These are phyloP conservation scores for Bidens hawaiensis DNA, from an alignment of 140 eudicot species.

Conservation along the genomic window DNA sequence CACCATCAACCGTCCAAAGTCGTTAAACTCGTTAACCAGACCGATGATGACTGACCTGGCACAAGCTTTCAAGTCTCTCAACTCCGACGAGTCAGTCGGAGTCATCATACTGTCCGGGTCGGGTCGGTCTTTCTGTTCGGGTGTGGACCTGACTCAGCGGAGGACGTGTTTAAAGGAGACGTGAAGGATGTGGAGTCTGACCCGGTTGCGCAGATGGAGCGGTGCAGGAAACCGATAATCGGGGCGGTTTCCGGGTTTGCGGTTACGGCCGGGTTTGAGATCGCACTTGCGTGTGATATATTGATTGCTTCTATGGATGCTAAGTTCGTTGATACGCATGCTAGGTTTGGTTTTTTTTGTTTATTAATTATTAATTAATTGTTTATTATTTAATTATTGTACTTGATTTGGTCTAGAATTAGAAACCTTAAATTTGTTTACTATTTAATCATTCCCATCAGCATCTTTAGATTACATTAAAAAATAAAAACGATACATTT, in stretches of 20 bases:
- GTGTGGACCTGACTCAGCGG: constrained; percentile 95
- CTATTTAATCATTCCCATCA: too few species aligned
- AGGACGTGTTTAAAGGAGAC: constrained; percentile 92
- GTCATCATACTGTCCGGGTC: constrained; percentile 77
- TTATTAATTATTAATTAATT: not conserved
- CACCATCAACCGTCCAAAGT: constrained; percentile 80
- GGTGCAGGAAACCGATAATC: constrained; percentile 72
- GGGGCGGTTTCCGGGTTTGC: constrained; percentile 93
- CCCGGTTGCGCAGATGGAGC: constrained; percentile 88
- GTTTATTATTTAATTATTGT: not conserved
- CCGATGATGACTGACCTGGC: constrained; percentile 77
- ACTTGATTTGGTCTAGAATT: not conserved
- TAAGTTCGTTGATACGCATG: constrained; percentile 91
- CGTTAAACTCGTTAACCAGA: constrained; percentile 74
- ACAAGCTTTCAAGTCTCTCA: constrained; percentile 52
- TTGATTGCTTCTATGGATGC: constrained; percentile 80
- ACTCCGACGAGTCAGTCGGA: constrained; percentile 59
- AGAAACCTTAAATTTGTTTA: not conserved
- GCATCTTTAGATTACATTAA: too few species aligned
- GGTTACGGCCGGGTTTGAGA: constrained; percentile 94
- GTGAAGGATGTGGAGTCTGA: constrained; percentile 72
- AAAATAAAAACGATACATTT: too few species aligned
- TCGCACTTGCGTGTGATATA: constrained; percentile 85
- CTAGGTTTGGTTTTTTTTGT: constrained; percentile 41
- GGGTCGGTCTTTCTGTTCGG: constrained; percentile 93